phyloP scores from a whole-genome alignment of 78 protist species.

The Dictyostelium citrinum region DNA sequence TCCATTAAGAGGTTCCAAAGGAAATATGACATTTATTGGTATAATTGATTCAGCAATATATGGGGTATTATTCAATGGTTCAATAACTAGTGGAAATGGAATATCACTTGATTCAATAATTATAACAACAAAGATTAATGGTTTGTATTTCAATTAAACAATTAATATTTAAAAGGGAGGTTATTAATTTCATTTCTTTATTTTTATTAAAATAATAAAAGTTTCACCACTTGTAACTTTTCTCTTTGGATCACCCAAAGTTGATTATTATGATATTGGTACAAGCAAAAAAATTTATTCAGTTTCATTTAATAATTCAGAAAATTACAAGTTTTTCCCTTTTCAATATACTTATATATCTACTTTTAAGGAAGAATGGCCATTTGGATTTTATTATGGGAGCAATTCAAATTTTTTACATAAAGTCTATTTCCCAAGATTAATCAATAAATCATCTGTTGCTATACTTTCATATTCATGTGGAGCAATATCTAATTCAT shows the following conservation, averaged over 20 bases:
- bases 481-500: too few species aligned
- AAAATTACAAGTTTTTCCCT: background rate
- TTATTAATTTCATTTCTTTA: too few species aligned
- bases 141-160: too few species aligned
- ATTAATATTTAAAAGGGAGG: too few species aligned
- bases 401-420: background rate
- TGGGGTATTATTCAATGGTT: background rate
- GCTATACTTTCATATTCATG: too few species aligned
- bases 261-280: too few species aligned
- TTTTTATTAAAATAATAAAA: too few species aligned
- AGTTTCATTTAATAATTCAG: background rate
- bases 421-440: background rate
- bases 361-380: background rate
- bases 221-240: too few species aligned
- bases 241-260: too few species aligned
- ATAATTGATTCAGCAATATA: background rate
- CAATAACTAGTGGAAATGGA: background rate
- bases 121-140: background rate
- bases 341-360: background rate
- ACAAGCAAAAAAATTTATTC: too few species aligned
- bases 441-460: too few species aligned
- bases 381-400: background rate
- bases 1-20: background rate
- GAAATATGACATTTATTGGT: background rate
- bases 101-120: too few species aligned